phyloP scores from a whole-genome alignment of 1,139 yeast genomes.

The Debaryomyces udenii region DNA sequence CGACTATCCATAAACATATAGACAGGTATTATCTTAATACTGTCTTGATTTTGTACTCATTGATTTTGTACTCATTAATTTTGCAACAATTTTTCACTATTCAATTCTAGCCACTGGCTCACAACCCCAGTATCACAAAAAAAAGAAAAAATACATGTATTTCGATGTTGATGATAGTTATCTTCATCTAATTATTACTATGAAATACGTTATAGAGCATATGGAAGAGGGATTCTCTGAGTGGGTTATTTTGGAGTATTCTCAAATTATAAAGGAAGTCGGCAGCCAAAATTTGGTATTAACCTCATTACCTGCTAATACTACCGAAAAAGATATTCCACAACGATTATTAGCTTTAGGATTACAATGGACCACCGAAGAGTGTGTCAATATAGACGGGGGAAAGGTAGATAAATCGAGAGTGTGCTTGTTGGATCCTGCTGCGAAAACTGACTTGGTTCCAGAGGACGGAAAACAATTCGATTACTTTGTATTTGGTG shows the following conservation, averaged over 20 bases:
- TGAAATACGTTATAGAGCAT: constrained; percentile 94
- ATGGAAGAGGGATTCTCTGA: constrained; percentile 97
- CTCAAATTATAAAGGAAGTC: constrained; percentile 78
- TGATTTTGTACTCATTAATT: too few species aligned
- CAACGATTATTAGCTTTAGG: constrained; percentile 59
- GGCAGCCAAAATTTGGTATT: constrained; percentile 75
- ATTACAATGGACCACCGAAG: constrained; percentile 79
- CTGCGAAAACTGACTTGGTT: constrained; percentile 70
- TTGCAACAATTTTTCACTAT: too few species aligned
- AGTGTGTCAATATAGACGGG: constrained; percentile 55
- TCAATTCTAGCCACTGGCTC: too few species aligned
- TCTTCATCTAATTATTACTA: constrained; percentile 25
- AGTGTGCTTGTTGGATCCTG: constrained; percentile 87
- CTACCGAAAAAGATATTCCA: constrained; percentile 70
- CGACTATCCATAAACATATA: too few species aligned
- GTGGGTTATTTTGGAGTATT: constrained; percentile 90
- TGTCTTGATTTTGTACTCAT: too few species aligned
- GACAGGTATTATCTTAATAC: too few species aligned
- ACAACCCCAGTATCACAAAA: constrained; percentile 1
- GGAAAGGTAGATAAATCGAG: constrained; percentile 49
- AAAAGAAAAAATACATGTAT: neutral
- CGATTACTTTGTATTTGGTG: constrained; percentile 93
- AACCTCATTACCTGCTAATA: constrained; percentile 71
- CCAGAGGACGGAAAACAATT: constrained; percentile 69
- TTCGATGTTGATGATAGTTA: too few species aligned